Evolutionary conservation across 768 basidiomycete genomes (phyloP).

Genomic region (Boletus pseudo-olivaceus): DNA sequence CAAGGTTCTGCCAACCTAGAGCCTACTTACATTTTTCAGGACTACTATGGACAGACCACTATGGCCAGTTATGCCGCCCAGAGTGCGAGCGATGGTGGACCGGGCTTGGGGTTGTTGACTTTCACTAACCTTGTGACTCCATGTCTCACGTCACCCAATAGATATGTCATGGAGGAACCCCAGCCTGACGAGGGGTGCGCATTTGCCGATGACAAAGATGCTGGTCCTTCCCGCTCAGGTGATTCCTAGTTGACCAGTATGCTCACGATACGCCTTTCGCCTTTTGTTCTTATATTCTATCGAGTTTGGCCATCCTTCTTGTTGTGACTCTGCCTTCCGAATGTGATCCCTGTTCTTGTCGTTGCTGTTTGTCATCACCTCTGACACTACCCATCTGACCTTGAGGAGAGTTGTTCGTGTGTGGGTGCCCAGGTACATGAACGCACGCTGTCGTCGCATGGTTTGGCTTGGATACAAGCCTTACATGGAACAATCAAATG

Average conservation of each 20-base stretch:
- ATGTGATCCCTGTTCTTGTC: neutral
- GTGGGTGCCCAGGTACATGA: conserved; percentile 15
- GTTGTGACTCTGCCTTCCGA: neutral
- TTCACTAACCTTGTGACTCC: conserved; percentile 4
- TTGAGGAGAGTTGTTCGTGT: neutral
- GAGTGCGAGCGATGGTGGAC: neutral
- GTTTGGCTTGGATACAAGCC: neutral
- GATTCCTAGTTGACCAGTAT: conserved; percentile 9
- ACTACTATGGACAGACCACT: conserved; percentile 6
- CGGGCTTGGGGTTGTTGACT: conserved; percentile 14
- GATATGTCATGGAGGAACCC: conserved; percentile 7
- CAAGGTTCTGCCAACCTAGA: neutral
- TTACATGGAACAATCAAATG: conserved; percentile 8
- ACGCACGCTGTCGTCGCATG: conserved; percentile 20
- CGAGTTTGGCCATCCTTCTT: conserved; percentile 1
- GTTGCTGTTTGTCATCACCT: neutral
- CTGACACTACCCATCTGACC: neutral
- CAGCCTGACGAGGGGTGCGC: neutral
- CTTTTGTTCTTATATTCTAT: neutral
- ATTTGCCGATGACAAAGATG: conserved; percentile 2
- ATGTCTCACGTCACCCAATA: conserved; percentile 13
- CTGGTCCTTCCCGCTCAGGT: neutral
- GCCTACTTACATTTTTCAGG: conserved; percentile 1
- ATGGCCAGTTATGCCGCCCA: conserved; percentile 1
- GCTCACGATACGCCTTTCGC: neutral